Conservation (phyloP, 2,329 filamentous ascomycete genomes). For the Trichophyton benhamiae region DNA sequence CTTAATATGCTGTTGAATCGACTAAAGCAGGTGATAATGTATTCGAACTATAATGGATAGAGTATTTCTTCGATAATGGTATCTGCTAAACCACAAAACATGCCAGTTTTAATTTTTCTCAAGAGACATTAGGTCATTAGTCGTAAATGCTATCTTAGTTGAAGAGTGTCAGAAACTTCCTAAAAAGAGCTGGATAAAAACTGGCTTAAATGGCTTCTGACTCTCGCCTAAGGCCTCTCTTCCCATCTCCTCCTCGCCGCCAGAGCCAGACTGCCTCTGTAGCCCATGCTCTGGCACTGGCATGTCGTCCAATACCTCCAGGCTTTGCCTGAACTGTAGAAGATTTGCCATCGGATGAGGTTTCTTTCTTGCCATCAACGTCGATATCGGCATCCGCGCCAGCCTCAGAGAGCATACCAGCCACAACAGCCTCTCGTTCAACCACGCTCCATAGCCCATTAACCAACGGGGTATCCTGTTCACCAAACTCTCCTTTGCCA, state of each 20-base stretch:
- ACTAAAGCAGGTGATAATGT: neutral
- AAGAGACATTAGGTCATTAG: neutral
- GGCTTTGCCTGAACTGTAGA: neutral
- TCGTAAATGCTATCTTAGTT: neutral
- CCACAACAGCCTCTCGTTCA: conserved; percentile 63
- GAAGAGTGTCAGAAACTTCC: neutral
- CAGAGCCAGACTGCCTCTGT: conserved; percentile 84
- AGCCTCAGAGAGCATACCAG: conserved; percentile 65
- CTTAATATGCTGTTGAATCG: neutral
- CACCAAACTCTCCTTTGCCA: conserved; percentile 58
- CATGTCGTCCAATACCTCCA: conserved; percentile 44
- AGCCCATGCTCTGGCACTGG: conserved; percentile 71
- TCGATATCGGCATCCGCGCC: conserved; percentile 44
- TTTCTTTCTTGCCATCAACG: conserved; percentile 15
- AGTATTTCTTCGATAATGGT: neutral
- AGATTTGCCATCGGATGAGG: neutral
- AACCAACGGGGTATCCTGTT: conserved; percentile 51
- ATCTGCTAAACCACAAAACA: neutral
- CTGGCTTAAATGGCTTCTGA: conserved; percentile 9
- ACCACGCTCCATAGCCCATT: conserved; percentile 73
- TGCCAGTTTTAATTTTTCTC: neutral
- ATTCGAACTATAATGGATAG: too few species aligned
- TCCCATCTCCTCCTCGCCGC: conserved; percentile 52
- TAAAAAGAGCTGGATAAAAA: neutral
- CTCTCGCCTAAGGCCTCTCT: conserved; percentile 29